Evolutionary conservation across 2,329 filamentous ascomycete genomes (phyloP), one percentile per base, ranked within the genome.

Genomic region (Apiospora rasikravindrae): DNA sequence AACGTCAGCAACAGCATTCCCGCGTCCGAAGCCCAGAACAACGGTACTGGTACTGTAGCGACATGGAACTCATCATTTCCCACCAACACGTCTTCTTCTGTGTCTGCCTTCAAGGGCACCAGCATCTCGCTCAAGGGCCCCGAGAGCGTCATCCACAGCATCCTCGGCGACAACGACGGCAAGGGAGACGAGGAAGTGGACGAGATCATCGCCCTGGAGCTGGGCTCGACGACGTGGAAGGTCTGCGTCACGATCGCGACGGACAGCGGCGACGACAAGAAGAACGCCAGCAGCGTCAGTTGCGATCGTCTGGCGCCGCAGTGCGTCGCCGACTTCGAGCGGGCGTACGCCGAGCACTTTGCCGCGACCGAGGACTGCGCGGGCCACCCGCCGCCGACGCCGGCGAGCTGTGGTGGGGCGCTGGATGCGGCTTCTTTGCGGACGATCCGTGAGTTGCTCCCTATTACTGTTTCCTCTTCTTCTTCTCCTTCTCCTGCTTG

Each of bases 151-250:
- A 67, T 77, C 7, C 74, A 71, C 11, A 47, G 45, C 1, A 53
- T 73, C 4, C 73, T 76, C 24, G 61, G 73, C 0, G 71, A 75
- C n/a, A 29, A 13, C 19, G n/a, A 7, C 4, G n/a, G n/a, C n/a
- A n/a, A n/a, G n/a, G n/a, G 33, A 37, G 33, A 19, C 10, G n/a
- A 51, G 4, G n/a, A 24, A 14, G n/a, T n/a, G n/a, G n/a, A 51
- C n/a, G 45, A n/a, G 45, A 51, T 51, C 11, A 4, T 51, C n/a
- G 13, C n/a, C 1, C 67, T 75, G 24, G 73, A 44, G 16, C 73
- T 75, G 0, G 26, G 74, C 40, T 74, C 77, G 40, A 78, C 78
- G 1, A 78, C 78, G 44, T 79, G 78, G 78, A 78, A 77, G 73
- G 78, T 78, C 71, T 79, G 77, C 69, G 73, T 78, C 4, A 70